Conservation (phyloP, 371 early-diverging fungal genomes). For the Batkoa obscura region DNA sequence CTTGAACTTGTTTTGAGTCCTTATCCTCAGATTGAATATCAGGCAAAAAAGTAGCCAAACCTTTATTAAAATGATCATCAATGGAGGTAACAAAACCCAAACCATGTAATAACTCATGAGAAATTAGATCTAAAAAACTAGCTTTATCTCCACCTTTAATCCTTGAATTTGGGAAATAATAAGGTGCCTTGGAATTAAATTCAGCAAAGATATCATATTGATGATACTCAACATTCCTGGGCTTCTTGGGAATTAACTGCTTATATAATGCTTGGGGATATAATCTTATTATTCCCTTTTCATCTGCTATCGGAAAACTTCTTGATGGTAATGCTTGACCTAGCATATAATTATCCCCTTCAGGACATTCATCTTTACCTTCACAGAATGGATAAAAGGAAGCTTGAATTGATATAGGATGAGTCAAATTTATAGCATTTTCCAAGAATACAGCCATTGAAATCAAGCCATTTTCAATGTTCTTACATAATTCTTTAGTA, state of each 20-base stretch:
- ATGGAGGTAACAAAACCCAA: conserved; percentile 32
- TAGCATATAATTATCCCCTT: neutral
- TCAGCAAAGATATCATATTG: conserved; percentile 30
- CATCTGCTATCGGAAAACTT: conserved; percentile 20
- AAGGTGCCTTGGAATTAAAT: conserved; percentile 32
- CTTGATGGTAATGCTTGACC: conserved; percentile 21
- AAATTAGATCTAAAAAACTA: conserved; percentile 23
- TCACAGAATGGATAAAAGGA: neutral
- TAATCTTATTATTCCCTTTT: conserved; percentile 21
- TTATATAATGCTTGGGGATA: conserved; percentile 46
- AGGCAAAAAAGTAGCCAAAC: neutral
- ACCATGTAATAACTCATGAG: conserved; percentile 43
- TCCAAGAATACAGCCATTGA: neutral
- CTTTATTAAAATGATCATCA: conserved; percentile 8
- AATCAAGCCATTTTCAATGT: neutral
- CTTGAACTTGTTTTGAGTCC: too few species aligned
- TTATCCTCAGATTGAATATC: neutral
- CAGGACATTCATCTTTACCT: neutral
- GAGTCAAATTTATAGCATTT: neutral
- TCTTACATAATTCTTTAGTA: neutral
- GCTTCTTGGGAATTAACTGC: conserved; percentile 17
- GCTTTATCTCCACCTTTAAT: conserved; percentile 16
- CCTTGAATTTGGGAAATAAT: conserved; percentile 14
- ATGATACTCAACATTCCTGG: neutral
- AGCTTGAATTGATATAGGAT: neutral